phyloP scores from a whole-genome alignment of 1,284 basidiomycete species.

The Ustilago vetiveriae region DNA sequence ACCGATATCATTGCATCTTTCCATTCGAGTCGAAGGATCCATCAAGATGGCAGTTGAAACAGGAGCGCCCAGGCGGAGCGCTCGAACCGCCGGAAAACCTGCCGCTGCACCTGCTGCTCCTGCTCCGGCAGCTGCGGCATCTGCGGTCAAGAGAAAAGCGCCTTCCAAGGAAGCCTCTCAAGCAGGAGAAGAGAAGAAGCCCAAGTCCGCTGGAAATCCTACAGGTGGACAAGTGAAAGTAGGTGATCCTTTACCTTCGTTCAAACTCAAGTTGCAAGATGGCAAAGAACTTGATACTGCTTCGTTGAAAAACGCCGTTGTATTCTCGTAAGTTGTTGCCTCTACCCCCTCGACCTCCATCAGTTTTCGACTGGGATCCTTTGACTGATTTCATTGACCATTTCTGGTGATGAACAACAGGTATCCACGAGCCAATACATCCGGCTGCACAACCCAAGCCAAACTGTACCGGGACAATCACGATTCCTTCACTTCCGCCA shows the following conservation, averaged over 20 bases:
- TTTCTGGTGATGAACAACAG: neutral
- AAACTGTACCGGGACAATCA: conserved; percentile 76
- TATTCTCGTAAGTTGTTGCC: conserved; percentile 35
- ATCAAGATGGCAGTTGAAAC: no score
- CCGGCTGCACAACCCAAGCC: conserved; percentile 60
- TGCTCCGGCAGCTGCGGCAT: no score
- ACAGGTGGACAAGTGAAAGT: conserved; percentile 71
- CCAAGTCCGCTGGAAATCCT: conserved; percentile 10
- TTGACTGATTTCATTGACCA: neutral
- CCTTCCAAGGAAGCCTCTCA: neutral
- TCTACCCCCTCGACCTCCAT: conserved; percentile 62
- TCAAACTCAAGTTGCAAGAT: conserved; percentile 73
- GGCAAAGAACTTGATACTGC: conserved; percentile 13
- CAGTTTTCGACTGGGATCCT: no score
- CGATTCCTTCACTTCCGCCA: conserved; percentile 76
- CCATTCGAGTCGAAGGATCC: no score
- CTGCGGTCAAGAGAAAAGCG: conserved; percentile 18
- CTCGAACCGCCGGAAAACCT: conserved; percentile 32
- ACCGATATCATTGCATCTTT: no score
- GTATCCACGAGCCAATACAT: conserved; percentile 54
- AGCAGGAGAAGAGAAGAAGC: conserved; percentile 22
- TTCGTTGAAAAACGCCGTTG: conserved; percentile 25
- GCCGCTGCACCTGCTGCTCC: conserved; percentile 9
- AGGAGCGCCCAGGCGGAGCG: conserved; percentile 22
- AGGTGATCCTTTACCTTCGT: conserved; percentile 79